These are phyloP conservation scores for Apiospora pterosperma DNA, from an alignment of 2,329 filamentous ascomycete genomes.

Conservation along the genomic window DNA sequence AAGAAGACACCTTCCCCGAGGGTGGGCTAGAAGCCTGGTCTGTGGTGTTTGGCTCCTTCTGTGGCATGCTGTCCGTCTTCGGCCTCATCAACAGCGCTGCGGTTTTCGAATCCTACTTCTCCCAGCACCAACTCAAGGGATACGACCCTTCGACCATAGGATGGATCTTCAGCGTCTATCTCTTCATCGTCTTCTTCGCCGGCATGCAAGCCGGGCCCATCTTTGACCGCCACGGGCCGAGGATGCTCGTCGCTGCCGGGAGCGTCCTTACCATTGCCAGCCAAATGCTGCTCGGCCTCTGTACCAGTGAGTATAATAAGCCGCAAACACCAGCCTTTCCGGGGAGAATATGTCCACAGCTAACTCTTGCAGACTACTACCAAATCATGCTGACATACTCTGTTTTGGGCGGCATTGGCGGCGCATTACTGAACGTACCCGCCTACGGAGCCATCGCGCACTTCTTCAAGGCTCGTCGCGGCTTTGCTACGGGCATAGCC, in stretches of 20 bases:
- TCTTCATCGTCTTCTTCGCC: conserved; percentile 40
- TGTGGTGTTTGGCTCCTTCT: conserved; percentile 6
- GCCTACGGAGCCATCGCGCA: conserved; percentile 23
- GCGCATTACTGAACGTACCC: conserved; percentile 11
- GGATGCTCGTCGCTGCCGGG: conserved; percentile 34
- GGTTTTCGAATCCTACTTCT: conserved; percentile 44
- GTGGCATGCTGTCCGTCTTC: background rate
- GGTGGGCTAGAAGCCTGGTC: conserved; percentile 7
- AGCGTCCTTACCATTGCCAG: conserved; percentile 17
- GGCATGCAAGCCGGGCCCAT: conserved; percentile 43
- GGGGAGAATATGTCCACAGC: background rate
- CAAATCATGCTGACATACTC: conserved; percentile 11
- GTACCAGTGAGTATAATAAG: background rate
- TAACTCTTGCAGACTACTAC: conserved; percentile 7
- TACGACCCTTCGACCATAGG: conserved; percentile 42
- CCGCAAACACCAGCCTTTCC: background rate
- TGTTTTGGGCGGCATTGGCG: conserved; percentile 9
- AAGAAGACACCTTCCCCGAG: conserved; percentile 5
- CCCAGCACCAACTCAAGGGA: conserved; percentile 37
- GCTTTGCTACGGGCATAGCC: conserved; percentile 22
- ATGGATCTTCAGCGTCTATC: conserved; percentile 46
- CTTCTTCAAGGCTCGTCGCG: conserved; percentile 20
- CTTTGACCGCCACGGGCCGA: conserved; percentile 44
- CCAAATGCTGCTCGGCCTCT: conserved; percentile 10
- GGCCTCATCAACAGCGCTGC: conserved; percentile 47